phyloP scores from a whole-genome alignment of 192 early-diverging fungal species.

The Piromyces finnis region DNA sequence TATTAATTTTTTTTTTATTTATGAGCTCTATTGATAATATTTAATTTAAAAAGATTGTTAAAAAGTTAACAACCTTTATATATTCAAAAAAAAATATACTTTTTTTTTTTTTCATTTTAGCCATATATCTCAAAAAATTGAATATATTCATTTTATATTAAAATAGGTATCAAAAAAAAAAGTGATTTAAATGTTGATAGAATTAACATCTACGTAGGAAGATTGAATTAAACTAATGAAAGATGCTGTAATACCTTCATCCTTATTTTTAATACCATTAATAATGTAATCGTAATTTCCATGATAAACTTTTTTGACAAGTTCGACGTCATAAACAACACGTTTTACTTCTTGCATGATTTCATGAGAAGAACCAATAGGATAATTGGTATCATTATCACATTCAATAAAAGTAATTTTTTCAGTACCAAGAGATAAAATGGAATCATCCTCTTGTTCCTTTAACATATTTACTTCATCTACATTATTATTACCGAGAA shows the following conservation, averaged over 20 bases:
- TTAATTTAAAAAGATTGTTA: too few relatives aligned
- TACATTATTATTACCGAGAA: not conserved
- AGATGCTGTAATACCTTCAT: not conserved
- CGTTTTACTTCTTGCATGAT: not conserved
- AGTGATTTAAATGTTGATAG: too few relatives aligned
- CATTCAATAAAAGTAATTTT: not conserved
- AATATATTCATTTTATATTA: too few relatives aligned
- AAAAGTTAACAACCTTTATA: too few relatives aligned
- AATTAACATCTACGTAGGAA: not conserved
- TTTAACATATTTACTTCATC: not conserved
- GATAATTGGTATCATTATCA: not conserved
- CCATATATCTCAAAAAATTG: too few relatives aligned
- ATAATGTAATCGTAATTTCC: not conserved
- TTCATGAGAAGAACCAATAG: not conserved
- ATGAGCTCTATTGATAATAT: too few relatives aligned
- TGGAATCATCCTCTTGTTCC: not conserved
- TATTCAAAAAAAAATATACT: too few relatives aligned
- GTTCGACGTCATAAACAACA: not conserved
- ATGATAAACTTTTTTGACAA: not conserved
- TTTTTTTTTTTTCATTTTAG: too few relatives aligned
- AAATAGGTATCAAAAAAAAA: too few relatives aligned
- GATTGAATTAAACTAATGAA: not conserved
- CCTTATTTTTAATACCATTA: not conserved
- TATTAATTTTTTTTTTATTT: too few relatives aligned
- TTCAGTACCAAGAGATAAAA: not conserved